A percentile compares a stretch with the other conserved stretches of the same genome.
Evolutionary conservation across 306 rosid genomes (phyloP).

Genomic region (Sechiopsis laciniata): DNA sequence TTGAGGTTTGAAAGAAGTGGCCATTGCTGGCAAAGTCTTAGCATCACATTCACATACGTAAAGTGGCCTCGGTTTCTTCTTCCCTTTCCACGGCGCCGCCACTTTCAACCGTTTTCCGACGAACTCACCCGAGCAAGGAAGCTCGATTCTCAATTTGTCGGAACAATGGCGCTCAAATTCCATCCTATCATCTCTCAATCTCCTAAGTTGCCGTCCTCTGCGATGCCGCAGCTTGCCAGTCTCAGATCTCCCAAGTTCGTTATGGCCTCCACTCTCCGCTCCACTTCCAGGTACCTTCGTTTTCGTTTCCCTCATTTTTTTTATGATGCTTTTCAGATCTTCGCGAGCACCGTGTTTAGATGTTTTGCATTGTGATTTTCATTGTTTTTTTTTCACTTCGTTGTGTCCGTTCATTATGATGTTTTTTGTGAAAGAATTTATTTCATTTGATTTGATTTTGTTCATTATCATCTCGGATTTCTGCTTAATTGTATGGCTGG

Average conservation of each 20-base stretch:
- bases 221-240: constrained; percentile 52
- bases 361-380: background rate
- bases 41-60: constrained; percentile 1
- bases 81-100: background rate
- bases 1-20: constrained; percentile 13
- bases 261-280: constrained; percentile 79
- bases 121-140: background rate
- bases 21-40: constrained; percentile 2
- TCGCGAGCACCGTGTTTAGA: background rate
- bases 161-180: constrained; percentile 56
- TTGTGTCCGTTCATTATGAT: background rate
- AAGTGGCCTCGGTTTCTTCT: constrained; percentile 14
- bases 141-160: background rate
- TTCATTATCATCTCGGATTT: background rate
- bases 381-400: background rate
- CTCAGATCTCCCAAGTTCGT: constrained; percentile 76
- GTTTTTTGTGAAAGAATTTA: background rate
- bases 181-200: constrained; percentile 40
- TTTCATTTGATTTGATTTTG: background rate
- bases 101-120: background rate
- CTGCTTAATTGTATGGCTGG: background rate
- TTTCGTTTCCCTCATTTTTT: background rate
- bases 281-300: constrained; percentile 53
- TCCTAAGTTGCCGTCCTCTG: constrained; percentile 42
- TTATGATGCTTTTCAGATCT: constrained; percentile 12